Conservation (phyloP, 768 basidiomycete genomes). For the Boletus subcaerulescens region DNA sequence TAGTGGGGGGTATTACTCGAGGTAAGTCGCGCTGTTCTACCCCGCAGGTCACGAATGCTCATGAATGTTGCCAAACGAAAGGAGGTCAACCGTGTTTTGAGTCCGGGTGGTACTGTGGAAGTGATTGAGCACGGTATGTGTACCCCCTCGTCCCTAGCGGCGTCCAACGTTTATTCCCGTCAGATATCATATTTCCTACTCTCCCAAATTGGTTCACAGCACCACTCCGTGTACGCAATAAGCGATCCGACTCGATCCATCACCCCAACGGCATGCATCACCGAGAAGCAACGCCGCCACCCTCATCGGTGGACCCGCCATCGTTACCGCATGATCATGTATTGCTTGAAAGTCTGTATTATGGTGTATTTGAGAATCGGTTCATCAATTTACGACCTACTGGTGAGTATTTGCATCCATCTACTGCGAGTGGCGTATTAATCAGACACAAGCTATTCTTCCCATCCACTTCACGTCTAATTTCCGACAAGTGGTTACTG, state of each 20-base stretch:
- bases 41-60: not conserved
- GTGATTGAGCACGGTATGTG: conserved; percentile 67
- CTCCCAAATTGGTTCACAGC: conserved; percentile 77
- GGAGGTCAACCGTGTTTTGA: conserved; percentile 72
- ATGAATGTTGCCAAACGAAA: conserved; percentile 27
- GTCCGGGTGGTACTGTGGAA: conserved; percentile 69
- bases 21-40: conserved; percentile 32
- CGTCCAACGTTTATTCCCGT: not conserved
- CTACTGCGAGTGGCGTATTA: not conserved
- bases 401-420: conserved; percentile 38
- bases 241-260: conserved; percentile 48
- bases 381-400: conserved; percentile 72
- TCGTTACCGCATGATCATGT: conserved; percentile 62
- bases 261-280: conserved; percentile 46
- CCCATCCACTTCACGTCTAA: conserved; percentile 70
- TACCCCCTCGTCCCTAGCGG: not conserved
- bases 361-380: conserved; percentile 64
- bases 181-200: conserved; percentile 74
- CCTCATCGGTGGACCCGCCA: conserved; percentile 31
- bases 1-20: conserved; percentile 71
- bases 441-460: conserved; percentile 48
- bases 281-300: conserved; percentile 32
- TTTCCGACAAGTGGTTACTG: conserved; percentile 61
- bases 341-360: conserved; percentile 62
- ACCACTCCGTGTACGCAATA: conserved; percentile 55